These are phyloP conservation scores for Aspergillus bridgeri DNA, from an alignment of 495 filamentous ascomycete species.

Conservation along the genomic window DNA sequence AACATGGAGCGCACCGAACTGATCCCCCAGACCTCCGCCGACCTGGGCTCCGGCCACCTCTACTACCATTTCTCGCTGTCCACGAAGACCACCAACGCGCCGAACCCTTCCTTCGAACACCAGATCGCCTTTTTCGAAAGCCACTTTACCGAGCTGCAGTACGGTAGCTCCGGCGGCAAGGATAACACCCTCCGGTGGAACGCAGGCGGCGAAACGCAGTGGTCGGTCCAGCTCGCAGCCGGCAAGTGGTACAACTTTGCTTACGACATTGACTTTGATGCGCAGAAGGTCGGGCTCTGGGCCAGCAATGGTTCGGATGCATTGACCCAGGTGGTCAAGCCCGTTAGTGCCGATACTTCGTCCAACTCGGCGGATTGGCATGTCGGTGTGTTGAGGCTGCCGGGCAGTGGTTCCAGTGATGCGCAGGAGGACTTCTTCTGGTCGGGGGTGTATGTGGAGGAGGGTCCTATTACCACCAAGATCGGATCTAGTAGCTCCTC, in stretches of 20 bases:
- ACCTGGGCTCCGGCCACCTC: conserved; percentile 58
- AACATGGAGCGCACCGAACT: conserved; percentile 59
- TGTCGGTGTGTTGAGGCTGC: conserved; percentile 63
- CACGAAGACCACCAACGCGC: conserved; percentile 55
- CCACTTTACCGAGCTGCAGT: conserved; percentile 76
- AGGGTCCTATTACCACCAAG: conserved; percentile 50
- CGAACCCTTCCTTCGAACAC: conserved; percentile 60
- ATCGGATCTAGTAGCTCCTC: not conserved
- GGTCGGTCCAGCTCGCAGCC: conserved; percentile 48
- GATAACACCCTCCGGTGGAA: conserved; percentile 54
- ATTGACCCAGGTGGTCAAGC: conserved; percentile 53
- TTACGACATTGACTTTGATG: conserved; percentile 59
- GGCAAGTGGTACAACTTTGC: conserved; percentile 72
- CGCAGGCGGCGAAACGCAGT: conserved; percentile 49
- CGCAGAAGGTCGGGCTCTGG: conserved; percentile 61
- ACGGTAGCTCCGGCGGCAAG: conserved; percentile 43
- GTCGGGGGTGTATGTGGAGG: conserved; percentile 69
- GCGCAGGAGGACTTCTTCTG: conserved; percentile 66
- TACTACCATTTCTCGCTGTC: conserved; percentile 71
- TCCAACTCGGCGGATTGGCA: conserved; percentile 77
- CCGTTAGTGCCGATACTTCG: conserved; percentile 54
- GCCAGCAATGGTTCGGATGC: conserved; percentile 57
- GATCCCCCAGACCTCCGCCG: conserved; percentile 64
- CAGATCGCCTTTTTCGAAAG: conserved; percentile 71
- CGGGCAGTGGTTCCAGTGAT: conserved; percentile 51